Evolutionary conservation across 2,329 filamentous ascomycete species (phyloP).

Genomic region (Furcasterigmium sp.): DNA sequence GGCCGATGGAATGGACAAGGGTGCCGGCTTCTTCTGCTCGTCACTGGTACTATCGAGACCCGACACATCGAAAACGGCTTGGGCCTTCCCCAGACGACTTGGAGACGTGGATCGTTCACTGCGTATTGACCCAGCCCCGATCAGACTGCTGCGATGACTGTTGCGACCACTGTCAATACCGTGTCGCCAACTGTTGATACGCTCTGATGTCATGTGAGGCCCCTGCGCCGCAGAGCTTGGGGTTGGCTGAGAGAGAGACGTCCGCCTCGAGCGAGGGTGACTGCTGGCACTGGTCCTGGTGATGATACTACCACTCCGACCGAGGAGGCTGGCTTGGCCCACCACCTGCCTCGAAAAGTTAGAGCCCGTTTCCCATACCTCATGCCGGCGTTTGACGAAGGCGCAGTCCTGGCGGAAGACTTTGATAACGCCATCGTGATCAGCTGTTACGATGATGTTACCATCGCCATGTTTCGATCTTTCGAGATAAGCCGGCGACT

Average conservation of each 20-base stretch:
- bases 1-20: constrained; percentile 25
- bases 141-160: constrained; percentile 29
- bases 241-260: constrained; percentile 41
- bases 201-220: constrained; percentile 51
- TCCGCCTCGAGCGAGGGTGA: constrained; percentile 43
- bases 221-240: background rate
- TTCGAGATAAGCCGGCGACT: constrained; percentile 71
- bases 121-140: constrained; percentile 30
- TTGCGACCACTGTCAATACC: constrained; percentile 43
- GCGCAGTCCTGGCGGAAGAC: constrained; percentile 95
- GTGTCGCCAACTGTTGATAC: constrained; percentile 86
- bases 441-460: constrained; percentile 88
- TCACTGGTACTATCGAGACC: no score
- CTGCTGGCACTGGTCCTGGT: constrained; percentile 47
- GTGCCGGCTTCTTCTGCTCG: no score
- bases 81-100: constrained; percentile 27
- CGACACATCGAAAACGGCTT: no score
- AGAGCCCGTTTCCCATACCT: constrained; percentile 73
- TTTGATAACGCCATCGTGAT: constrained; percentile 84
- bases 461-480: constrained; percentile 73
- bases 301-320: constrained; percentile 50
- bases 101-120: constrained; percentile 54
- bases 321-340: constrained; percentile 48
- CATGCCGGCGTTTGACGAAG: constrained; percentile 68
- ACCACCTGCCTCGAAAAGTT: constrained; percentile 67